Percentiles rank a stretch among this genome's conserved stretches.
These are phyloP conservation scores for Rubia tinctorum DNA, from an alignment of 305 asterid species.

Conservation along the genomic window DNA sequence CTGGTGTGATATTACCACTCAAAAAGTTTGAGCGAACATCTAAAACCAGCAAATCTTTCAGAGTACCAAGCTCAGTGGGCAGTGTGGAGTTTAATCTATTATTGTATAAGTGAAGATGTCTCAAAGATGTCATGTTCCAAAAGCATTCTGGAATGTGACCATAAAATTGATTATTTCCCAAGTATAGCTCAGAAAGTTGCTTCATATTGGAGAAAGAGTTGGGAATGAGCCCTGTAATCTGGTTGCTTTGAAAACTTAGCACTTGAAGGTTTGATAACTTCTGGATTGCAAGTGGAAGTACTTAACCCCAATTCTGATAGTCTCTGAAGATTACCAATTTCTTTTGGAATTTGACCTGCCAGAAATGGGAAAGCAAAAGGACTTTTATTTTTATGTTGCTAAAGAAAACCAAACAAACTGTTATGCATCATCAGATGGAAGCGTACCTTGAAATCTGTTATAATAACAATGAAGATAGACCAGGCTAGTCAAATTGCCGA, in stretches of 20 bases:
- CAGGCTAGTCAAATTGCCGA: too few relatives aligned
- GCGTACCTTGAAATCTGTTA: too few relatives aligned
- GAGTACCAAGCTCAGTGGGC: constrained; percentile 21
- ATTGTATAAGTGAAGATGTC: constrained; percentile 12
- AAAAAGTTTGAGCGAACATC: constrained; percentile 23
- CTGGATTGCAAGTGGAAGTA: not conserved
- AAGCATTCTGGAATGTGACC: constrained; percentile 32
- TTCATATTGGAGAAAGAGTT: constrained; percentile 17
- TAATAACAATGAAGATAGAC: too few relatives aligned
- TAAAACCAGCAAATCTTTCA: constrained; percentile 18
- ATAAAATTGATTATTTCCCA: constrained; percentile 18
- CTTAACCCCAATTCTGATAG: not conserved
- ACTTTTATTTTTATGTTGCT: not conserved
- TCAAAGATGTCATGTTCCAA: constrained; percentile 22
- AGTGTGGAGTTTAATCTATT: constrained; percentile 25
- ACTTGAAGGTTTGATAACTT: constrained; percentile 24
- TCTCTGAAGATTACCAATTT: constrained; percentile 25
- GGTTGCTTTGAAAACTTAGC: constrained; percentile 17
- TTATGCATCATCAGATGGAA: too few relatives aligned
- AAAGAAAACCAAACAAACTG: too few relatives aligned
- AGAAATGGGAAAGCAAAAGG: not conserved
- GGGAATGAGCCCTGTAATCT: constrained; percentile 22
- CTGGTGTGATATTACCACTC: constrained; percentile 21
- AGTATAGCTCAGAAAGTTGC: constrained; percentile 16
- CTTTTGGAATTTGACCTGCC: constrained; percentile 18